Percentiles rank a stretch among this genome's conserved stretches.
phyloP scores from a whole-genome alignment of 495 filamentous ascomycete species.

The Gamarada debralockiae region DNA sequence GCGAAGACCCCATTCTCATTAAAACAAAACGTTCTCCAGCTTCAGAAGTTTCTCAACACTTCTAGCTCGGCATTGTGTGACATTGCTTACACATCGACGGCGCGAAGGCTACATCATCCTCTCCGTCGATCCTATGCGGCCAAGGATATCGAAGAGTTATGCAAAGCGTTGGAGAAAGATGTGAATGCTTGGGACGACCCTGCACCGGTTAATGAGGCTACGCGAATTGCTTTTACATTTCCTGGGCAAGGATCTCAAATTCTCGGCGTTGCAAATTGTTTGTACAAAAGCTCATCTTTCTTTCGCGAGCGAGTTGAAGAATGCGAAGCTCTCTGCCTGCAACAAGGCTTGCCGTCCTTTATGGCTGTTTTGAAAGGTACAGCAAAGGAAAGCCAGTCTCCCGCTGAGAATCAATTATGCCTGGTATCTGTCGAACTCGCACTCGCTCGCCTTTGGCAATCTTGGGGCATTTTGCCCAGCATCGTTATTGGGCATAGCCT shows the following conservation, averaged over 20 bases:
- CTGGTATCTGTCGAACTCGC: background rate
- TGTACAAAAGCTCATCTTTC: too few relatives aligned
- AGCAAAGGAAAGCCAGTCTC: too few relatives aligned
- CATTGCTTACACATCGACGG: conserved; percentile 1
- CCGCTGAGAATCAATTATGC: too few relatives aligned
- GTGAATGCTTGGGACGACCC: background rate
- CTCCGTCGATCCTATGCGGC: background rate
- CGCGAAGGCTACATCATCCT: conserved; percentile 44
- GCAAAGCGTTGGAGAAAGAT: background rate
- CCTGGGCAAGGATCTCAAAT: conserved; percentile 32
- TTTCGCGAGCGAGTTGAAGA: too few relatives aligned
- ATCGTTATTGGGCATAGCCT: conserved; percentile 79
- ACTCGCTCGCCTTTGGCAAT: conserved; percentile 15
- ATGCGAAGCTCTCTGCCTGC: too few relatives aligned
- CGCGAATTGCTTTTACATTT: background rate
- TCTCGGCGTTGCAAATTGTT: conserved; percentile 44
- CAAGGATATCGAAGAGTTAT: background rate
- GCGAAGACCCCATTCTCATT: too few relatives aligned
- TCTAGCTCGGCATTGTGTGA: background rate
- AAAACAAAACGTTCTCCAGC: too few relatives aligned
- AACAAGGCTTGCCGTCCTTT: too few relatives aligned
- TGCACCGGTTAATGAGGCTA: background rate
- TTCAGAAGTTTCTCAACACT: background rate
- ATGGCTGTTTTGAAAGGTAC: too few relatives aligned
- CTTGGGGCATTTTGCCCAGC: conserved; percentile 69